Evolutionary conservation across 2,329 filamentous ascomycete genomes (phyloP).

Genomic region (Kalaharituber pfeilii): DNA sequence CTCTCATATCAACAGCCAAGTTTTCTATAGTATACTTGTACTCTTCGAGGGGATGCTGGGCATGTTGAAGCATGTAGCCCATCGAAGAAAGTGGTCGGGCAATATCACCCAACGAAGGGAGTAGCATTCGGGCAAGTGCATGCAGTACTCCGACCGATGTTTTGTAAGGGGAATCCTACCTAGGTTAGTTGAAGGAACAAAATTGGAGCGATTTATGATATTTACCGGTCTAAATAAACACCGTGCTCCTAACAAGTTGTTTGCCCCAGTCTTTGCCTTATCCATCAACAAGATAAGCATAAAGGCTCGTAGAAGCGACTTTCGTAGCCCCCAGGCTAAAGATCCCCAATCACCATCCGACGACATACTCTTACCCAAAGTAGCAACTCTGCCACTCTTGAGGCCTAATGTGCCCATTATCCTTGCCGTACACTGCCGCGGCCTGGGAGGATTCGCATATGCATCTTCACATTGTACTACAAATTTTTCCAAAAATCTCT

Average conservation of each 20-base stretch:
- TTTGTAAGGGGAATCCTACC: constrained; percentile 35
- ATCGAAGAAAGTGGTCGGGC: constrained; percentile 38
- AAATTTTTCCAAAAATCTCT: constrained; percentile 39
- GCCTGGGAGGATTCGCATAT: constrained; percentile 12
- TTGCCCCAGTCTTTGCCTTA: constrained; percentile 31
- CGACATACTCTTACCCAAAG: constrained; percentile 6
- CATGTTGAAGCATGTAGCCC: constrained; percentile 37
- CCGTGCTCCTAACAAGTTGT: constrained; percentile 18
- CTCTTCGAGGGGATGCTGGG: constrained; percentile 42
- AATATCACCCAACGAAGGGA: constrained; percentile 43
- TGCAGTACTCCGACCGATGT: constrained; percentile 38
- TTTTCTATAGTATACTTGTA: constrained; percentile 41
- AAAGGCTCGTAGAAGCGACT: constrained; percentile 34
- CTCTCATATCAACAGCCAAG: constrained; percentile 43
- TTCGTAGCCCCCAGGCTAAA: constrained; percentile 35
- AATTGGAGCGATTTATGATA: constrained; percentile 22
- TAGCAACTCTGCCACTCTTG: constrained; percentile 3
- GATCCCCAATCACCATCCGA: constrained; percentile 28
- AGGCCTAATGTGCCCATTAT: neutral
- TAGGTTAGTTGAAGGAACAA: constrained; percentile 2
- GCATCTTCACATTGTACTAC: constrained; percentile 42
- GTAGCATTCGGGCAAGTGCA: constrained; percentile 35
- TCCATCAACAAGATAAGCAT: constrained; percentile 44
- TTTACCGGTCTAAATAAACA: constrained; percentile 21
- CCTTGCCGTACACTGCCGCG: constrained; percentile 25